Evolutionary conservation across 1,139 yeast species (phyloP), one percentile per base, ranked within the genome.

Genomic region (Geotrichum aggregatum): DNA sequence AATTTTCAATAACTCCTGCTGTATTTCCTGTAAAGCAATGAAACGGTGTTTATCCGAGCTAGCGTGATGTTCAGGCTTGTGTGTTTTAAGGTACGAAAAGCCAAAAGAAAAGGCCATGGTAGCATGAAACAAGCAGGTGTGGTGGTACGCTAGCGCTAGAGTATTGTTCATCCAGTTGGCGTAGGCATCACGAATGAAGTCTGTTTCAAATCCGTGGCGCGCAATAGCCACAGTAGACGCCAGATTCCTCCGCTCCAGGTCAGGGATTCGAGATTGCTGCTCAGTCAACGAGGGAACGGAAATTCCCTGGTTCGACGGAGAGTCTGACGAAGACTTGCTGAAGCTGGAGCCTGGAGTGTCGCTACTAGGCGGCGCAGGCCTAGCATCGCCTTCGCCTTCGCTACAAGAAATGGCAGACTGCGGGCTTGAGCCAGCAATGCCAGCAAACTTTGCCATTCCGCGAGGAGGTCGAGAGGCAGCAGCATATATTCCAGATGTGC

Each of bases 81-180:
- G 58, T 6, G 65, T 60, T 52, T 62, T 60, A 40, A 63, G 54
- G 33, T 60, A 56, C 54, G 61, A 48, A 49, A 60, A 64, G 11
- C 68, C 68, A 43, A 54, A 61, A 3, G 67, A 59, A 49, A 66
- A 64, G 13, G 69, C 63, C 66, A 66, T 62, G 33, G 63, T 47
- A 1, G 69, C 63, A 52, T 66, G 69, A 54, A 59, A 65, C 16
- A 66, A 54, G 24, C 60, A 62, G 11, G 64, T 55, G 43, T 63
- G 58, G 36, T 62, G 61, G 33, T 54, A 60, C 1, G 68, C 65
- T 39, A 59, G 52, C 26, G 55, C 54, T 49, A 63, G 54, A 21
- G 63, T 56, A 42, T 60, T 52, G 45, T 57, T 54, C 61, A 66
- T 61, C 69, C 69, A 66, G 47, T 62, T 60, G 41, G 56, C 55